A percentile compares a stretch with the other conserved stretches of the same genome.
Conservation (phyloP, 2,329 filamentous ascomycete genomes). For the Alternaria brassicicola region DNA sequence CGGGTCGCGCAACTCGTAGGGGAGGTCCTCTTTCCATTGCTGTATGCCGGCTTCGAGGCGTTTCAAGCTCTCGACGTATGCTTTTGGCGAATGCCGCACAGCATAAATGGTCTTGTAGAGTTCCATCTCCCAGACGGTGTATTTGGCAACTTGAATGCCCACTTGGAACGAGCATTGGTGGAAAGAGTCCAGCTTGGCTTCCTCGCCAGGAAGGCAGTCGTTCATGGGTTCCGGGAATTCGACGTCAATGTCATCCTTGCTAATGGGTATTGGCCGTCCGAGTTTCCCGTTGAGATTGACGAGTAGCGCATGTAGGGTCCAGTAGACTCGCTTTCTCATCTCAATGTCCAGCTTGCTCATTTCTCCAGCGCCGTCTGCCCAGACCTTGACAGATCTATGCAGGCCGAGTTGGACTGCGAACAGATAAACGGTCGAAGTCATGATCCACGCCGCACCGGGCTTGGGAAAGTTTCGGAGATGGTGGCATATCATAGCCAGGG, state of each 20-base stretch:
- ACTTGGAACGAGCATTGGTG: conserved; percentile 70
- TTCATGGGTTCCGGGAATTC: conserved; percentile 74
- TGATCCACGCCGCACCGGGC: conserved; percentile 73
- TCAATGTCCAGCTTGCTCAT: conserved; percentile 70
- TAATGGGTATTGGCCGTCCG: conserved; percentile 76
- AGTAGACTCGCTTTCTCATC: conserved; percentile 79
- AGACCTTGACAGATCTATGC: conserved; percentile 71
- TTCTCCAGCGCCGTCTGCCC: conserved; percentile 52
- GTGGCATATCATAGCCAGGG: conserved; percentile 71
- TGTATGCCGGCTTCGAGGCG: conserved; percentile 69
- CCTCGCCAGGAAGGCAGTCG: conserved; percentile 72
- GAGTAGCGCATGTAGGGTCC: conserved; percentile 70
- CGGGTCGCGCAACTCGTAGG: conserved; percentile 63
- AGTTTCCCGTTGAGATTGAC: conserved; percentile 76
- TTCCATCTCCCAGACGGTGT: conserved; percentile 71
- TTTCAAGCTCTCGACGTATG: conserved; percentile 68
- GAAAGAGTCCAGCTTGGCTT: conserved; percentile 48
- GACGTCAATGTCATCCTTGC: conserved; percentile 76
- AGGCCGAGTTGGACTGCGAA: conserved; percentile 77
- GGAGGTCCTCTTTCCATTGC: conserved; percentile 68
- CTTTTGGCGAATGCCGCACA: conserved; percentile 65
- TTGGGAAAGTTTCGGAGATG: conserved; percentile 81
- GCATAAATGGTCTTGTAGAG: conserved; percentile 80
- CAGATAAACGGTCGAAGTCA: conserved; percentile 68
- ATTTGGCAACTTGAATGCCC: conserved; percentile 69